Base-by-base conservation (phyloP, 2,329 filamentous ascomycete species). In the Claviceps monticola region DNA sequence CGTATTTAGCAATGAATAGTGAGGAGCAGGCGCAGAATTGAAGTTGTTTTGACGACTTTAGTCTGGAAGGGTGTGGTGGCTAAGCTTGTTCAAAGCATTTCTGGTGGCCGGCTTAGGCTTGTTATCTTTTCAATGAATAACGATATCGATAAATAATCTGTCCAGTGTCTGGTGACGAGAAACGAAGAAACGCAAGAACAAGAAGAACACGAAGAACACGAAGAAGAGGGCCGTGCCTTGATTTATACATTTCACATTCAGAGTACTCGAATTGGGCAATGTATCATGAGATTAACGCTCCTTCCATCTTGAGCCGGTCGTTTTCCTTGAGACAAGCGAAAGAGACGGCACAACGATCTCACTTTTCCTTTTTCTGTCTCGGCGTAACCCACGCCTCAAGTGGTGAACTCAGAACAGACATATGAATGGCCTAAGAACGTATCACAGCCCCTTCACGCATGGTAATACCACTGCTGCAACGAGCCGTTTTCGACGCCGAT, bases 401-500 rank as follows among this genome's bases (percentile, higher is more conserved):
- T 50, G 34, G 14, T 26, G 1, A 11, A 11, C 38, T 38, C 16
- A 19, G 23, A 17, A n/a, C 49, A 37, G 37, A 47, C 8, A 37
- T 5, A 11, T 26, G 16, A 16, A 29, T 9, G 37, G 8, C 34
- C n/a, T 13, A 37, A 17, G 16, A 39, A 11, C n/a, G 26, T 29
- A 36, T 17, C 36, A 42, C 38, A 39, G 37, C 37, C 17, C 36
- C 38, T 36, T 47, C 37, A 23, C 37, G 23, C 37, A 14, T 16
- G 23, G 44, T 65, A 54, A 61, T 62, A 66, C 62, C 45, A 54
- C 55, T 23, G 47, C 60, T 65, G 63, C 57, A 56, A 56, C 56
- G 51, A 58, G 61, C 67, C 65, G 59, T 57, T 57, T 63, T 59
- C 61, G 58, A 65, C 64, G 62, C 64, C 58, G 63, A 66, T 57